These are phyloP conservation scores for Chlamydomonas sphaeroides DNA, from an alignment of 139 green algal genomes.

Conservation along the genomic window DNA sequence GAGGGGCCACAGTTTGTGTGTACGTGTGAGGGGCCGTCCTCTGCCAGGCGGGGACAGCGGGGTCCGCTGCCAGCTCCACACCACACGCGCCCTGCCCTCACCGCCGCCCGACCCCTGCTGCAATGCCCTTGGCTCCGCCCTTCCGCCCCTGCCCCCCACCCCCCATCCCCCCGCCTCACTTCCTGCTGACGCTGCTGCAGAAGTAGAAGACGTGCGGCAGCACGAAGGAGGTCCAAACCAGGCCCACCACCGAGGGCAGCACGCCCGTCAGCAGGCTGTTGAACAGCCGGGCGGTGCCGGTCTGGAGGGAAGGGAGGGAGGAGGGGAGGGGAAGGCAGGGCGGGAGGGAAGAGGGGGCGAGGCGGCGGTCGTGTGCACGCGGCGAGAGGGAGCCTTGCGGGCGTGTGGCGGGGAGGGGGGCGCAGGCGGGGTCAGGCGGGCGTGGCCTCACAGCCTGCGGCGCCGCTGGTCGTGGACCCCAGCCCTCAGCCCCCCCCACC, in stretches of 20 bases:
- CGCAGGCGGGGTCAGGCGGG: too few species aligned
- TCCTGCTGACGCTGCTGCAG: not conserved
- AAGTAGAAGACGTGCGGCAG: slow-evolving; percentile 24
- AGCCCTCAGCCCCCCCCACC: too few species aligned
- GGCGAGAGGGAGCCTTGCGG: not conserved
- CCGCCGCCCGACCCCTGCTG: not conserved
- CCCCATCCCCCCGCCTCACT: not conserved
- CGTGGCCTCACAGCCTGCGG: too few species aligned
- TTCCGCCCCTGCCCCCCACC: too few species aligned
- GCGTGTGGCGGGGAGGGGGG: not conserved
- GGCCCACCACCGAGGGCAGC: not conserved
- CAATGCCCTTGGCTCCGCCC: not conserved
- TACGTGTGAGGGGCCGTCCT: too few species aligned
- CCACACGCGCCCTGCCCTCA: not conserved
- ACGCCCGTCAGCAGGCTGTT: not conserved
- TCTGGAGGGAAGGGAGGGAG: too few species aligned
- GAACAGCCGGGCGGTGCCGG: too few species aligned
- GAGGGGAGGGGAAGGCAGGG: too few species aligned
- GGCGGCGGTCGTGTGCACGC: not conserved
- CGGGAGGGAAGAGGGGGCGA: too few species aligned
- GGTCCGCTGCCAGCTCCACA: not conserved
- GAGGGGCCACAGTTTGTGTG: too few species aligned
- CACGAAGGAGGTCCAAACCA: not conserved
- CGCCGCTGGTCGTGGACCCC: too few species aligned
- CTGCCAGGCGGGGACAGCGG: not conserved